Evolutionary conservation across 345 rosid species (phyloP), one percentile per base, ranked within the genome.

Genomic region (Gossypium rotundifolium): DNA sequence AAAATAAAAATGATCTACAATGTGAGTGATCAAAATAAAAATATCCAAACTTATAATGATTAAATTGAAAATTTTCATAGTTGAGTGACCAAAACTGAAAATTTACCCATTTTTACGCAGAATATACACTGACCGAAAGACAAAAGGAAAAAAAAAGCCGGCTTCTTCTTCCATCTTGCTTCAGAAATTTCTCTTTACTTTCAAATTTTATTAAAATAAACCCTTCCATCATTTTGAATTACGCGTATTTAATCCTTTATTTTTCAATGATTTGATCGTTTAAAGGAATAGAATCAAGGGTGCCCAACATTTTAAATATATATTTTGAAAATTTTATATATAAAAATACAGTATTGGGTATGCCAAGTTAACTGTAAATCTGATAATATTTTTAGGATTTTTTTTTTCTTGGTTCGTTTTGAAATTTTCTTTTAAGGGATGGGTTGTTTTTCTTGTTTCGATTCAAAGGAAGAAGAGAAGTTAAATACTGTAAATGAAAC

Each of bases 381-480:
- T 76, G 81, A 11, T 70, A 62, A 64, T 72, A 54, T 74, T 22
- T 77, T 67, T 33, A 75, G 42, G 76, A 65, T 27, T 27, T 27
- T 27, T 79, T 79, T 68, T 65, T 55, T 70, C 63, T 69, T 3
- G 45, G 40, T 61, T 73, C 33, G 51, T 38, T 62, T 78, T 73
- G 80, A 38, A 33, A 33, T 5, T 33, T 33, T 33, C 71, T 79
- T 78, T 17, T 55, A 23, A 80, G 68, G 78, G 79, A 94, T 94
- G 98, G 98, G 97, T 76, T 94, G 98, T 80, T 94, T 92, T 84
- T 79, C 98, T 51, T 92, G 95, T 83, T 94, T 91, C 70, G 96
- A 89, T 85, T 92, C 98, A 23, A 89, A 82, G 87, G 91, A 92
- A 74, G 97, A 85, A 38, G 92, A 90, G 88, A 87, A 74, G 83